Evolutionary conservation across 2,329 filamentous ascomycete species (phyloP), one percentile per base, ranked within the genome.

Genomic region (Zopfia rhizophila): DNA sequence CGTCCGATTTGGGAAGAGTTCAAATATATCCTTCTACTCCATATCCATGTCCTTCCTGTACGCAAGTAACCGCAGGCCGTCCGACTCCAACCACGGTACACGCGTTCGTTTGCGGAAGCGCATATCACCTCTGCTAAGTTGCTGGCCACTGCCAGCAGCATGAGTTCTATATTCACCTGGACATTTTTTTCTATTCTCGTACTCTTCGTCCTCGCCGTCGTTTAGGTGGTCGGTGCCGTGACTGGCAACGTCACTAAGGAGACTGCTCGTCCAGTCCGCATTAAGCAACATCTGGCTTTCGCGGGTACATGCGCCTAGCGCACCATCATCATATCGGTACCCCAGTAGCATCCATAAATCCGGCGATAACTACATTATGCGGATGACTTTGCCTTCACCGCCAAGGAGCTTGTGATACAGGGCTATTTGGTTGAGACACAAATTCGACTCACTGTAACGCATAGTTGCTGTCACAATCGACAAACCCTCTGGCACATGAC

Each of bases 301-400:
- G 18, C 21, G 17, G 43, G 33, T 44, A 31, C 13, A 54, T 40
- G 33, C 36, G 31, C 30, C 31, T 45, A 33, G 23, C 19, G 35
- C 17, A 50, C 17, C 24, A 37, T 39, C 30, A 12, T 36, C 30
- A 43, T 55, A 48, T 30, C 23, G 30, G 17, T 44, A 55, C 21
- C 44, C 45, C 32, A 55, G 19, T 36, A 55, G 17, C 39, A 49
- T 19, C 48, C 29, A 52, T 35, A 19, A 51, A 48, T 55, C 51
- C 21, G 32, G 31, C 24, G 32, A 42, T 48, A 47, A 17, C 48
- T 48, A 12, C 5, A 14, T 48, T 17, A 35, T 51, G 11, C 38
- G 30, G 31, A 51, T 44, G 27, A 48, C 16, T 53, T 52, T 38
- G 38, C 48, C 48, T 52, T 42, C n/a, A 11, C 27, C 25, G 22